phyloP scores from a whole-genome alignment of 2,329 filamentous ascomycete genomes.

The Bipolaris cookei region DNA sequence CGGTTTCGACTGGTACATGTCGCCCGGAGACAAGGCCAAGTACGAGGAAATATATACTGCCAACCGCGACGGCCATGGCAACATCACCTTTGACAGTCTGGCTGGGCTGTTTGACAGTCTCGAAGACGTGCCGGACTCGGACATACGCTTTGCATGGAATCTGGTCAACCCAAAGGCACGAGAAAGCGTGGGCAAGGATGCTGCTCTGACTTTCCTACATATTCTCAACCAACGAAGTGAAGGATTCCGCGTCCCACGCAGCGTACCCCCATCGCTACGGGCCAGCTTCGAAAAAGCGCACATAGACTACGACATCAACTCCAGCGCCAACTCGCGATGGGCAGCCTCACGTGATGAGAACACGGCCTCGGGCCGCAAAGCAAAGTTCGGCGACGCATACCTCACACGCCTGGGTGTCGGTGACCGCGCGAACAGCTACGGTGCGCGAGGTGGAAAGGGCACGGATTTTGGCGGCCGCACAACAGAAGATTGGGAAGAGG shows the following conservation, averaged over 20 bases:
- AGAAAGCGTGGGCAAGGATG: constrained; percentile 89
- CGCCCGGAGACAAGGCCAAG: constrained; percentile 84
- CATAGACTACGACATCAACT: constrained; percentile 94
- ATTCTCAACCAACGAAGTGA: constrained; percentile 96
- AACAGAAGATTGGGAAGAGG: constrained; percentile 96
- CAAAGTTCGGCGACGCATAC: constrained; percentile 97
- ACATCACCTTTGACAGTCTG: constrained; percentile 74
- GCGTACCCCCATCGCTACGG: constrained; percentile 87
- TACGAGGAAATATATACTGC: constrained; percentile 98
- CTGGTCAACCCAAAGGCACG: constrained; percentile 90
- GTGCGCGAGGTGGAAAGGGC: constrained; percentile 68
- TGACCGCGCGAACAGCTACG: constrained; percentile 72
- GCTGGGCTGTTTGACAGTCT: constrained; percentile 80
- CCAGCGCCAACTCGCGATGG: constrained; percentile 77
- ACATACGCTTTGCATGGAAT: constrained; percentile 94
- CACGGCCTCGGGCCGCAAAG: constrained; percentile 86
- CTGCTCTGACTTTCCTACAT: constrained; percentile 90
- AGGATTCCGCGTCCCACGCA: constrained; percentile 90
- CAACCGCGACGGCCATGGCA: constrained; percentile 84
- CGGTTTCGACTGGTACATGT: constrained; percentile 99
- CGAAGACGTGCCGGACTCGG: constrained; percentile 71
- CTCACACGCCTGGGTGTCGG: constrained; percentile 83
- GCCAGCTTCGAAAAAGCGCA: constrained; percentile 92
- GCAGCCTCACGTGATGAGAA: constrained; percentile 78
- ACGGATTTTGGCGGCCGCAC: constrained; percentile 89